These are phyloP conservation scores for Diutina sp. DNA, from an alignment of 1,139 yeast species.

Conservation along the genomic window DNA sequence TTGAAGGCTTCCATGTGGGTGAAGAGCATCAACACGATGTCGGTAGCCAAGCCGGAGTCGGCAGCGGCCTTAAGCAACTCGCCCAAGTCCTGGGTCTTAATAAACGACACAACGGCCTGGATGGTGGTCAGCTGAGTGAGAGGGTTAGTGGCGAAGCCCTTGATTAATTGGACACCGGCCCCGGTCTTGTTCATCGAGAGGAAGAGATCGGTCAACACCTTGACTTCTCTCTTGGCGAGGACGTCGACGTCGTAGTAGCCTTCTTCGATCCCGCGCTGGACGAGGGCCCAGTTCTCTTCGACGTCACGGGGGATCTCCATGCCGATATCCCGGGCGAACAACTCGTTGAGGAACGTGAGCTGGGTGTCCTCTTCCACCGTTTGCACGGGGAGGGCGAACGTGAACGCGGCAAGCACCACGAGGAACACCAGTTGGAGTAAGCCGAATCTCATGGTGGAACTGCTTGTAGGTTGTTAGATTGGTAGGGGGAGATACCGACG, in stretches of 20 bases:
- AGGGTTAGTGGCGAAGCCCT: not conserved
- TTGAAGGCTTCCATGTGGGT: constrained; percentile 2
- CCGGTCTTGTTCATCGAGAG: constrained; percentile 1
- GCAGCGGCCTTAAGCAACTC: not conserved
- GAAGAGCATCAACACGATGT: not conserved
- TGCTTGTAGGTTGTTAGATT: not conserved
- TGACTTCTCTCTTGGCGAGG: not conserved
- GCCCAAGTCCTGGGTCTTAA: not conserved
- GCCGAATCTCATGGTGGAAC: not conserved
- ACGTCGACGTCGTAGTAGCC: not conserved
- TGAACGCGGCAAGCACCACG: not conserved
- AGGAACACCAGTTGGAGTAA: not conserved
- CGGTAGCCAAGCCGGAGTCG: not conserved
- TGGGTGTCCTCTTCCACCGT: not conserved
- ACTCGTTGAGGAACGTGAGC: not conserved
- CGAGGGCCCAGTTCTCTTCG: not conserved
- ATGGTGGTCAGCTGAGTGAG: not conserved
- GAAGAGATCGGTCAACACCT: not conserved
- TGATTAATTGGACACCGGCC: not conserved
- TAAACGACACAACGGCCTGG: not conserved
- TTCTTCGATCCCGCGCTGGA: not conserved
- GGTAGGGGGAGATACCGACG: not conserved
- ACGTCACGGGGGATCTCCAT: not conserved
- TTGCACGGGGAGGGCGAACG: not conserved
- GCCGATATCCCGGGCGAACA: not conserved